A percentile compares a stretch with the other conserved stretches of the same genome.
Conservation (phyloP, 202 grass and related monocot genomes). For the Saccharum hybrid region DNA sequence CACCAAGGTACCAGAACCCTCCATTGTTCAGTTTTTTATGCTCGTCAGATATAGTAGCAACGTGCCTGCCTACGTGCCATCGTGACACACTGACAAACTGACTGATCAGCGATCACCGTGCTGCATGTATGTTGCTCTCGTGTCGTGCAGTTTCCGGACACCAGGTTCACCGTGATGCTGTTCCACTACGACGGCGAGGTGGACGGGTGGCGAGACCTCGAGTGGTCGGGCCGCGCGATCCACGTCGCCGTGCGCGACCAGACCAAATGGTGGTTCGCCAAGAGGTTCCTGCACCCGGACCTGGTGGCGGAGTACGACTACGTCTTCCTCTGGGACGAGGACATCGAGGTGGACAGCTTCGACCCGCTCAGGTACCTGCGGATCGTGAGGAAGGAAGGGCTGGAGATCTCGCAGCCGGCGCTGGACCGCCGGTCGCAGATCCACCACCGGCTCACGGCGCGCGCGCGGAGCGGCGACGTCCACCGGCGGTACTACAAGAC, state of each 20-base stretch:
- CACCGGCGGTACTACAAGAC: constrained; percentile 86
- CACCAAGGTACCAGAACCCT: constrained; percentile 54
- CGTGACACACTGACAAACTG: not conserved
- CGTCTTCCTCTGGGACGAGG: constrained; percentile 95
- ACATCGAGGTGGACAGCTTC: constrained; percentile 82
- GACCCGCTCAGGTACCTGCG: constrained; percentile 66
- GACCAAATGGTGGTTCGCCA: constrained; percentile 99
- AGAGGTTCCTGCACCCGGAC: constrained; percentile 95
- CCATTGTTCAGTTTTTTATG: not conserved
- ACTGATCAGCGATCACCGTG: not conserved
- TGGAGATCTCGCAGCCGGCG: constrained; percentile 94
- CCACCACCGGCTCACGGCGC: constrained; percentile 81
- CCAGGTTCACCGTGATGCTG: constrained; percentile 74
- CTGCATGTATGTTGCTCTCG: too few species aligned
- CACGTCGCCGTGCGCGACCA: constrained; percentile 78
- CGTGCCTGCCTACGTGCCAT: not conserved
- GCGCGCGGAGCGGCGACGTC: constrained; percentile 49
- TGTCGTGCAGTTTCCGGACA: constrained; percentile 57
- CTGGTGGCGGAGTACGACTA: constrained; percentile 77
- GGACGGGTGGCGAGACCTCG: constrained; percentile 71
- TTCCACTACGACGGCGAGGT: constrained; percentile 95
- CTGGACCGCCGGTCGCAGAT: constrained; percentile 75
- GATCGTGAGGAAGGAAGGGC: constrained; percentile 56
- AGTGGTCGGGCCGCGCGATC: constrained; percentile 61
- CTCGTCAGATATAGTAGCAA: too few species aligned